Percentiles rank a stretch among this genome's conserved stretches.
Conservation (phyloP, 148 eudicot species). For the Selenicereus undatus region DNA sequence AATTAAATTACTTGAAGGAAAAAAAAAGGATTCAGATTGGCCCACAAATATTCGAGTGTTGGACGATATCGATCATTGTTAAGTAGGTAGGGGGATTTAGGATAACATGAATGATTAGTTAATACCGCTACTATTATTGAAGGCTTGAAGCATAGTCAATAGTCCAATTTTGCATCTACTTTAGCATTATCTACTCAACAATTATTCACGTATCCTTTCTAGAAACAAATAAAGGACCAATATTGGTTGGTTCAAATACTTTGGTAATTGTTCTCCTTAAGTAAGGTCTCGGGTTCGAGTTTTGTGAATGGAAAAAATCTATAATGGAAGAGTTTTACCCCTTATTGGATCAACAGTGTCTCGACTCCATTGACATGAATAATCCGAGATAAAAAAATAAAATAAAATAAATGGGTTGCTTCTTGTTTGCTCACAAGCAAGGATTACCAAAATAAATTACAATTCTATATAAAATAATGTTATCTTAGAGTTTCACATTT, state of each 20-base stretch:
- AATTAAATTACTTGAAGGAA: not conserved
- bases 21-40: not conserved
- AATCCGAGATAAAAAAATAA: not conserved
- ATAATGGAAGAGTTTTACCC: too few relatives aligned
- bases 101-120: not conserved
- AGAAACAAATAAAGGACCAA: too few relatives aligned
- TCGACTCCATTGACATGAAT: too few relatives aligned
- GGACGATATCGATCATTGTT: not conserved
- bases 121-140: not conserved
- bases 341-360: too few relatives aligned
- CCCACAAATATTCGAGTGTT: slow-evolving; percentile 17
- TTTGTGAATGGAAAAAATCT: too few relatives aligned
- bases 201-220: not conserved
- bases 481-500: not conserved
- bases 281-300: too few relatives aligned
- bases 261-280: too few relatives aligned
- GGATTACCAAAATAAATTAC: not conserved
- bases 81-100: slow-evolving; percentile 1
- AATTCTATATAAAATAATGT: not conserved
- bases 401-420: not conserved
- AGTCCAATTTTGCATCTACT: not conserved
- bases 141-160: not conserved
- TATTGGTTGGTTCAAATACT: too few relatives aligned
- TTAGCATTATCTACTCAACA: not conserved
- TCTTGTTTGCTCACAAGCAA: not conserved